Conservation (phyloP, 1,284 basidiomycete genomes). For the Violaceomyces palustris region DNA sequence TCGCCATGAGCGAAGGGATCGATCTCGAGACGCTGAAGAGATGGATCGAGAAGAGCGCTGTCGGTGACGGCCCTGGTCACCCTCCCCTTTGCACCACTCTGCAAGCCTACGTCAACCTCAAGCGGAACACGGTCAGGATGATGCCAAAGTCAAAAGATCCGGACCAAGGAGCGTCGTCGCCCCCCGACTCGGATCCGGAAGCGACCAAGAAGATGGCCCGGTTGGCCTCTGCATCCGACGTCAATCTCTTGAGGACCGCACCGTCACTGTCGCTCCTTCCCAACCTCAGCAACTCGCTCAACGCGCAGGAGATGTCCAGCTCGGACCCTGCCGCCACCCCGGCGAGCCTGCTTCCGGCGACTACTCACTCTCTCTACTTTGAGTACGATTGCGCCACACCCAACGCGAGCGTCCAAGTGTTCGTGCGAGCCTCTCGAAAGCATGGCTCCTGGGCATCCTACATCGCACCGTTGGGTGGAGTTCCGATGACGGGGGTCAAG, state of each 20-base stretch:
- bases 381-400: slow-evolving; percentile 47
- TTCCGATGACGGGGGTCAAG: neutral
- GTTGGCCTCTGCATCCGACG: slow-evolving; percentile 2
- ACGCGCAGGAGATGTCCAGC: too few species aligned
- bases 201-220: neutral
- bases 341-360: slow-evolving; percentile 7
- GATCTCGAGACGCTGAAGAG: slow-evolving; percentile 29
- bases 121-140: slow-evolving; percentile 43
- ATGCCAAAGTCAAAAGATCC: neutral
- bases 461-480: neutral
- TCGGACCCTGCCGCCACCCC: neutral
- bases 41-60: slow-evolving; percentile 38
- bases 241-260: slow-evolving; percentile 14
- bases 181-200: neutral
- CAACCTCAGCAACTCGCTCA: slow-evolving; percentile 11
- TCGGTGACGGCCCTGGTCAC: slow-evolving; percentile 1
- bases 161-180: neutral
- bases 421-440: slow-evolving; percentile 41
- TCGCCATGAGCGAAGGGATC: slow-evolving; percentile 42
- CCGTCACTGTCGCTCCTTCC: slow-evolving; percentile 19
- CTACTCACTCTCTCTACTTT: slow-evolving; percentile 41
- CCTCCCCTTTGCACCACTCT: slow-evolving; percentile 41
- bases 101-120: slow-evolving; percentile 47
- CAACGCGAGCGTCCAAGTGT: slow-evolving; percentile 38
- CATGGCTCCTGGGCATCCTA: slow-evolving; percentile 42